phyloP scores from a whole-genome alignment of 1,284 basidiomycete genomes.

The Phellopilus nigrolimitatus region DNA sequence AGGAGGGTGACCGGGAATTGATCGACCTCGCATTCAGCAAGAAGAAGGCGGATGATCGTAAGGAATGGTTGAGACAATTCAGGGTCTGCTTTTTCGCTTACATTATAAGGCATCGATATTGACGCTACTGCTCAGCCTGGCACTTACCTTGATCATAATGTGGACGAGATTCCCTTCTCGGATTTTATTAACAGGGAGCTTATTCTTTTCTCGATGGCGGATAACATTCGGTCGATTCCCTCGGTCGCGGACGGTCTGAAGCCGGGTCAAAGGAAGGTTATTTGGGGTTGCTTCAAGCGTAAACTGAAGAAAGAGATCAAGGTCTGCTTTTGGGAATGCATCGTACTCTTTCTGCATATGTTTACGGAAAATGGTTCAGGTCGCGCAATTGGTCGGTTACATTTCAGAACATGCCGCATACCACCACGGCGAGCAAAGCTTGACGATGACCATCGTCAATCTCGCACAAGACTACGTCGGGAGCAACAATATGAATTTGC shows the following conservation, averaged over 20 bases:
- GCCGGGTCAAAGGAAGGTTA: slow-evolving; percentile 97
- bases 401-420: slow-evolving; percentile 93
- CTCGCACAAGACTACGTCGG: slow-evolving; percentile 95
- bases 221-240: slow-evolving; percentile 95
- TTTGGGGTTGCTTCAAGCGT: slow-evolving; percentile 94
- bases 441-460: slow-evolving; percentile 88
- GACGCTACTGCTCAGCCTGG: slow-evolving; percentile 62
- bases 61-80: slow-evolving; percentile 97
- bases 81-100: slow-evolving; percentile 45
- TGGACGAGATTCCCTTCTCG: slow-evolving; percentile 80
- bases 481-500: slow-evolving; percentile 92
- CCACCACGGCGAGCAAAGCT: slow-evolving; percentile 91
- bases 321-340: slow-evolving; percentile 37
- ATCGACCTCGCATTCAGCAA: slow-evolving; percentile 99
- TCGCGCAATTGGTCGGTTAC: slow-evolving; percentile 93
- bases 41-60: slow-evolving; percentile 98
- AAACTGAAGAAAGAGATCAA: slow-evolving; percentile 93
- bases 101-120: slow-evolving; percentile 8
- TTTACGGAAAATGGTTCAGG: slow-evolving; percentile 39
- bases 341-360: neutral
- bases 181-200: slow-evolving; percentile 99
- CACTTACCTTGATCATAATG: slow-evolving; percentile 89
- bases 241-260: slow-evolving; percentile 94
- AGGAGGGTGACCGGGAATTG: slow-evolving; percentile 81
- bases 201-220: slow-evolving; percentile 99